These are phyloP conservation scores for Chaetomiaceae sp. DNA, from an alignment of 2,329 filamentous ascomycete genomes.

Conservation along the genomic window DNA sequence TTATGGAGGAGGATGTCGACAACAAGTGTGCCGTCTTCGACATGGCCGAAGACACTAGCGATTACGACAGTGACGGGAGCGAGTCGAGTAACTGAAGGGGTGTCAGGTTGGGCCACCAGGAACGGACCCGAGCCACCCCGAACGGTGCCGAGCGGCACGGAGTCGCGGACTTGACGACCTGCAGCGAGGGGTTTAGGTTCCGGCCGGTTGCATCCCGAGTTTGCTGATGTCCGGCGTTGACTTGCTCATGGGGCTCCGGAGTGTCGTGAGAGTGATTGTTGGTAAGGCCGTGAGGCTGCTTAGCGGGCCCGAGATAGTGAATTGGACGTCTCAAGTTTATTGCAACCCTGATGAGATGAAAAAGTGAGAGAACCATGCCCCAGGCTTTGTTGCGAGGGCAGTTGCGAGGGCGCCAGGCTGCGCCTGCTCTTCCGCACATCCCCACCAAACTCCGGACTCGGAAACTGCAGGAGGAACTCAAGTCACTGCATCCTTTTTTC, in stretches of 20 bases:
- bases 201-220: too few relatives aligned
- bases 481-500: too few relatives aligned
- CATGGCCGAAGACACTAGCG: conserved; percentile 7
- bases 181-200: too few relatives aligned
- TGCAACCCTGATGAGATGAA: neutral
- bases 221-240: neutral
- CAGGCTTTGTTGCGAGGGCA: too few relatives aligned
- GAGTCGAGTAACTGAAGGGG: too few relatives aligned
- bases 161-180: too few relatives aligned
- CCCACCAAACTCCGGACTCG: conserved; percentile 25
- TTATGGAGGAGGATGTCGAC: conserved; percentile 4
- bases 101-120: too few relatives aligned
- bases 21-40: conserved; percentile 7
- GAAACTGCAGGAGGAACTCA: neutral
- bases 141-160: neutral
- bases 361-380: neutral
- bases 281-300: neutral
- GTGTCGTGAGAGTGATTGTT: too few relatives aligned
- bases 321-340: neutral
- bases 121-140: neutral
- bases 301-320: neutral
- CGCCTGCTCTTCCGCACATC: conserved; percentile 22
- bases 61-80: conserved; percentile 1
- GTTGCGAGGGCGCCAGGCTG: neutral
- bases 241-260: too few relatives aligned